Conservation (phyloP, 2,329 filamentous ascomycete genomes). For the Monosporascus sp. region DNA sequence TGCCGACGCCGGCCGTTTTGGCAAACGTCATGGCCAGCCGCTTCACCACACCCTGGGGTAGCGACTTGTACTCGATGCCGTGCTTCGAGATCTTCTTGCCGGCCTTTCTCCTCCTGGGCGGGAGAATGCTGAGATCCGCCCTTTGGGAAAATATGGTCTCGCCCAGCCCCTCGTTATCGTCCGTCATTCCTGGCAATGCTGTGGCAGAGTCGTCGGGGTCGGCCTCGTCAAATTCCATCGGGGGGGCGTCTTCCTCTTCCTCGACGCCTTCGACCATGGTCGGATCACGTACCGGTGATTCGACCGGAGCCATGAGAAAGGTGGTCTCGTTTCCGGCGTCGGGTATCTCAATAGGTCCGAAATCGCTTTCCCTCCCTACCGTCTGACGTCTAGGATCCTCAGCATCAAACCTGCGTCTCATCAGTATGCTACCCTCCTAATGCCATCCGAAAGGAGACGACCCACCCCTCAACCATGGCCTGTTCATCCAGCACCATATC, state of each 20-base stretch:
- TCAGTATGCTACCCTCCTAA: slow-evolving; percentile 6
- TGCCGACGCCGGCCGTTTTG: slow-evolving; percentile 59
- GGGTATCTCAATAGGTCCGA: slow-evolving; percentile 45
- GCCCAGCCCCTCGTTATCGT: slow-evolving; percentile 17
- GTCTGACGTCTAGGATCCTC: slow-evolving; percentile 37
- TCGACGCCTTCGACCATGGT: slow-evolving; percentile 16
- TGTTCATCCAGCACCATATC: slow-evolving; percentile 34
- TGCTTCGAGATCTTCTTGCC: slow-evolving; percentile 60
- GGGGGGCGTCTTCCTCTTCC: slow-evolving; percentile 11
- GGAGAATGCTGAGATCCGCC: slow-evolving; percentile 6
- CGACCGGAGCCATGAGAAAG: slow-evolving; percentile 39
- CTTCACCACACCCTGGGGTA: slow-evolving; percentile 72
- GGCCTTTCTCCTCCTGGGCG: slow-evolving; percentile 34
- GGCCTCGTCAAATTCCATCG: slow-evolving; percentile 13
- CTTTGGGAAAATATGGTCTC: slow-evolving; percentile 11
- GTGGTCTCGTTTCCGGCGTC: slow-evolving; percentile 46
- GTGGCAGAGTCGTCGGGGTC: slow-evolving; percentile 18
- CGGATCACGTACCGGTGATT: slow-evolving; percentile 24
- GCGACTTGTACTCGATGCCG: slow-evolving; percentile 69
- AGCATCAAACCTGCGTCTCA: slow-evolving; percentile 26
- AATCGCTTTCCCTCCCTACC: slow-evolving; percentile 43
- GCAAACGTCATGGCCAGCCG: slow-evolving; percentile 67
- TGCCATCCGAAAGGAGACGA: neutral
- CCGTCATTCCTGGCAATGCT: slow-evolving; percentile 17
- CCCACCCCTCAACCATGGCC: slow-evolving; percentile 39